Conservation (phyloP, 148 eudicot species). For the Amaranthus hypochondriacus region DNA sequence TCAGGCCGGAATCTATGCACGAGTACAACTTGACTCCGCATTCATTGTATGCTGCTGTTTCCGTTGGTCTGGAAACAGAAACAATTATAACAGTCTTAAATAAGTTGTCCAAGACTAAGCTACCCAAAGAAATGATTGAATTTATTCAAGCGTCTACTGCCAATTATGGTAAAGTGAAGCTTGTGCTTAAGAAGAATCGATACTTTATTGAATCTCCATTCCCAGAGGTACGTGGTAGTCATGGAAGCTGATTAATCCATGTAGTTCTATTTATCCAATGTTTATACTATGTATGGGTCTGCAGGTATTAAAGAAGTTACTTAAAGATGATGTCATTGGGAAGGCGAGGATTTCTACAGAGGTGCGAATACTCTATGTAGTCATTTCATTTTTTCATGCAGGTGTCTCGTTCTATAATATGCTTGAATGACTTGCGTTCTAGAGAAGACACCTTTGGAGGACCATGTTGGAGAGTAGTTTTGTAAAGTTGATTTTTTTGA, state of each 20-base stretch:
- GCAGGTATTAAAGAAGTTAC: conserved; percentile 77
- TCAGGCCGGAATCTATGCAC: conserved; percentile 71
- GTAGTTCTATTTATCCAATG: neutral
- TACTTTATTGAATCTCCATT: conserved; percentile 91
- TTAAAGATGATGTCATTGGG: conserved; percentile 68
- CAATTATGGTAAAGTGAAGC: conserved; percentile 97
- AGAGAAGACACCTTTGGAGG: neutral
- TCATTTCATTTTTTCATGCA: neutral
- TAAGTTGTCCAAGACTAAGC: conserved; percentile 89
- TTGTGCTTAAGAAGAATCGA: conserved; percentile 91
- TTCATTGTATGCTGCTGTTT: conserved; percentile 93
- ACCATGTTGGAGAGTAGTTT: neutral
- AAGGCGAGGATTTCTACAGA: conserved; percentile 65
- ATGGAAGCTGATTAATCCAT: neutral
- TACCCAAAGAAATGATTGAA: conserved; percentile 94
- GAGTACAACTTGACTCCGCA: conserved; percentile 98
- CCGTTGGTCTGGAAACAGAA: conserved; percentile 94
- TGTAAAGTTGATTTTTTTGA: neutral
- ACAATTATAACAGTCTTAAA: conserved; percentile 76
- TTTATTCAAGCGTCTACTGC: conserved; percentile 88
- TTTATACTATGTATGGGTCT: conserved; percentile 11
- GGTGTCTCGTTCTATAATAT: neutral
- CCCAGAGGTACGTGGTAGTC: conserved; percentile 59
- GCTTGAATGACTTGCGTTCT: neutral
- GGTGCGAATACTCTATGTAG: conserved; percentile 38